Evolutionary conservation across 768 basidiomycete species (phyloP).

Genomic region (Melanogaster broomeanus): DNA sequence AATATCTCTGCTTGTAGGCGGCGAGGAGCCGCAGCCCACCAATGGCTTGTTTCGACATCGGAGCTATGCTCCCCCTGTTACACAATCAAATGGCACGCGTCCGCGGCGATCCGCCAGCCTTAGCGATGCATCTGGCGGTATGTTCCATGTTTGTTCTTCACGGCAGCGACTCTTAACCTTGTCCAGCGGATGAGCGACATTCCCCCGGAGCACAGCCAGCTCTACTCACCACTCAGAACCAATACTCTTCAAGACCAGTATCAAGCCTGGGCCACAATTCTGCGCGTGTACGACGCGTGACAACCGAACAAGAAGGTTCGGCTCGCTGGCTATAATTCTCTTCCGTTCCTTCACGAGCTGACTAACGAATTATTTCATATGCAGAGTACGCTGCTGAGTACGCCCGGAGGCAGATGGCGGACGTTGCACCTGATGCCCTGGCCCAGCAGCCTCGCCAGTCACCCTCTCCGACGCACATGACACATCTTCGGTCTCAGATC

Average conservation of each 20-base stretch:
- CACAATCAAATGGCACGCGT: constrained; percentile 49
- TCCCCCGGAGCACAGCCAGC: constrained; percentile 22
- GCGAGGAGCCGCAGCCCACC: constrained; percentile 27
- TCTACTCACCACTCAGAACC: constrained; percentile 19
- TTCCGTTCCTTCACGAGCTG: not conserved
- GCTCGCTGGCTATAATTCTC: constrained; percentile 11
- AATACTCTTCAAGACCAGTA: constrained; percentile 39
- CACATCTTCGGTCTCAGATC: constrained; percentile 30
- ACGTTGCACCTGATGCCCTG: constrained; percentile 6
- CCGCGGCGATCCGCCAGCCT: constrained; percentile 77
- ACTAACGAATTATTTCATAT: constrained; percentile 11
- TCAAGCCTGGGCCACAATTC: constrained; percentile 44
- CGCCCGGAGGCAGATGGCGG: constrained; percentile 18
- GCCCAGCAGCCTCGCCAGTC: constrained; percentile 46
- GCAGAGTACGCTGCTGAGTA: constrained; percentile 30
- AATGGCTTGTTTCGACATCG: constrained; percentile 30
- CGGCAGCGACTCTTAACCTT: constrained; percentile 25
- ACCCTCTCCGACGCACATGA: constrained; percentile 50
- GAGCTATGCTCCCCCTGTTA: constrained; percentile 23
- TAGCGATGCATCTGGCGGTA: constrained; percentile 53
- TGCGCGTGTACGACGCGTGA: constrained; percentile 40
- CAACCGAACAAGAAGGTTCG: constrained; percentile 48
- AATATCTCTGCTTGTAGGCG: constrained; percentile 29
- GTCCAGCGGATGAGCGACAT: constrained; percentile 27
- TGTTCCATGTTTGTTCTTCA: constrained; percentile 24